Percentiles rank a stretch among this genome's conserved stretches.
phyloP scores from a whole-genome alignment of 2,329 filamentous ascomycete species.

The Monosporascus ibericus region DNA sequence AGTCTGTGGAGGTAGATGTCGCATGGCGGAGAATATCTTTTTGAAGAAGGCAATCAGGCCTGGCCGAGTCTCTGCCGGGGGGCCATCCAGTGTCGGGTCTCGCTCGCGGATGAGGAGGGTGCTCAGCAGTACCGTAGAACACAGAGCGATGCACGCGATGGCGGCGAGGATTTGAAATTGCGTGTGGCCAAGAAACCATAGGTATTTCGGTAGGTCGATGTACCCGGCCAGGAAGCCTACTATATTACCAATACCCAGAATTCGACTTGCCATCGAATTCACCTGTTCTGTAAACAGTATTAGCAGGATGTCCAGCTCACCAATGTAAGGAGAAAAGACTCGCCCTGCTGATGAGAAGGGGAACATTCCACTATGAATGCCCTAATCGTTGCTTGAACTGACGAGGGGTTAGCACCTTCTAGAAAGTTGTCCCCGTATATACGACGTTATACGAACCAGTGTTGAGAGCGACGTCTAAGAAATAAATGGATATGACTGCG shows the following conservation, averaged over 20 bases:
- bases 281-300: slow-evolving; percentile 55
- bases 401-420: slow-evolving; percentile 6
- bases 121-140: slow-evolving; percentile 64
- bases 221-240: slow-evolving; percentile 85
- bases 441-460: slow-evolving; percentile 51
- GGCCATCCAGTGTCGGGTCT: slow-evolving; percentile 68
- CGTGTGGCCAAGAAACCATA: slow-evolving; percentile 77
- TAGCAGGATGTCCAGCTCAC: slow-evolving; percentile 1
- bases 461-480: slow-evolving; percentile 92
- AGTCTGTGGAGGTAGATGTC: slow-evolving; percentile 74
- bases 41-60: slow-evolving; percentile 75
- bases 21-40: slow-evolving; percentile 70
- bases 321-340: slow-evolving; percentile 2
- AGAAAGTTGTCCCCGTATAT: background rate
- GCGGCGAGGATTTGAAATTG: slow-evolving; percentile 92
- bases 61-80: slow-evolving; percentile 50
- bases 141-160: slow-evolving; percentile 71
- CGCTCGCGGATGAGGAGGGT: slow-evolving; percentile 66
- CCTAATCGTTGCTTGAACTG: slow-evolving; percentile 83
- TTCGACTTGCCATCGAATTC: slow-evolving; percentile 88
- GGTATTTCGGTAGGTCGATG: slow-evolving; percentile 64
- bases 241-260: slow-evolving; percentile 85
- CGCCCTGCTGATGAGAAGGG: slow-evolving; percentile 78
- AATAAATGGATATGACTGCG: slow-evolving; percentile 81
- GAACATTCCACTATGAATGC: slow-evolving; percentile 93